Percentiles rank a stretch among this genome's conserved stretches.
phyloP scores from a whole-genome alignment of 2,329 filamentous ascomycete species.

The Colletotrichum sp. region DNA sequence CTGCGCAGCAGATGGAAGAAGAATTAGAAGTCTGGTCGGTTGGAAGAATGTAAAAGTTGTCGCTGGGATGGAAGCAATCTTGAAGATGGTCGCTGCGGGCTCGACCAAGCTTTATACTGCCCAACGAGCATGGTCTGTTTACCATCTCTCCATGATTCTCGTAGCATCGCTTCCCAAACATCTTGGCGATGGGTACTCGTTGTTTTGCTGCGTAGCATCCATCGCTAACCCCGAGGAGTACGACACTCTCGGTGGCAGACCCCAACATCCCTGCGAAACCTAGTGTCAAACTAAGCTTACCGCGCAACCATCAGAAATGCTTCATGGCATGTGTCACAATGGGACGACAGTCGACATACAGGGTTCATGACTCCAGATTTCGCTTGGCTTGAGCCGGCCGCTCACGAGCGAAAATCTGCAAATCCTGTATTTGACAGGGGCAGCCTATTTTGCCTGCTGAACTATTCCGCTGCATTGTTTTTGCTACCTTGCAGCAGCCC shows the following conservation, averaged over 20 bases:
- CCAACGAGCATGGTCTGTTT: neutral
- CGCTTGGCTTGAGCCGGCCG: neutral
- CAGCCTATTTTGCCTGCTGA: neutral
- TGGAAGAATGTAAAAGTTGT: neutral
- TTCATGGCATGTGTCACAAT: neutral
- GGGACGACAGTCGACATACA: neutral
- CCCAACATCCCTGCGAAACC: neutral
- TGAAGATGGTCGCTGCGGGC: accelerated
- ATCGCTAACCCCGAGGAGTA: neutral
- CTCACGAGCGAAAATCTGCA: neutral
- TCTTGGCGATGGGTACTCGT: neutral
- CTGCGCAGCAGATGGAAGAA: neutral
- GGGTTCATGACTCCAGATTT: neutral
- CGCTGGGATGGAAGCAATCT: neutral
- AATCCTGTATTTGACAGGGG: accelerated
- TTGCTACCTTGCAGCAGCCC: neutral
- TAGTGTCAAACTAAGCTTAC: neutral
- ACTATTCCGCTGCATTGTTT: accelerated
- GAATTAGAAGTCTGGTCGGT: neutral
- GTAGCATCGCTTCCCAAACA: neutral
- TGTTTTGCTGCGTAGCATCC: neutral
- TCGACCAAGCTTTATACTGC: neutral
- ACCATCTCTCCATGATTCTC: neutral
- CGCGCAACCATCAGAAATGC: neutral
- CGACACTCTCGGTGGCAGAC: neutral